phyloP scores from a whole-genome alignment of 805 yeast species.

The Saccharomycopsis babjevae region DNA sequence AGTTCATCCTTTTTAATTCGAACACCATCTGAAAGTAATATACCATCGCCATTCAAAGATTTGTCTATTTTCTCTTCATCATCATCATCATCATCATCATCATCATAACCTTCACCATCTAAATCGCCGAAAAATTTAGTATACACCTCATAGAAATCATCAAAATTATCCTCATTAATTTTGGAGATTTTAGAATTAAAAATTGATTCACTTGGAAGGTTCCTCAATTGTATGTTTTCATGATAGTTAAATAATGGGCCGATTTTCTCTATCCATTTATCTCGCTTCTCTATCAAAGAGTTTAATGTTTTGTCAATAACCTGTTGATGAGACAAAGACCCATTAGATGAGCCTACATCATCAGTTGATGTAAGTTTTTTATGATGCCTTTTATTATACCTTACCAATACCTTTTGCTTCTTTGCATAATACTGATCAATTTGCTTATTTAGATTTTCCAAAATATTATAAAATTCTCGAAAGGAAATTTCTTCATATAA shows the following conservation, averaged over 20 bases:
- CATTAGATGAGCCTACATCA: constrained; percentile 23
- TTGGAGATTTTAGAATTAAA: constrained; percentile 30
- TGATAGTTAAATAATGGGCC: constrained; percentile 71
- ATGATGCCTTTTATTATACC: constrained; percentile 46
- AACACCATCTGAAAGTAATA: constrained; percentile 17
- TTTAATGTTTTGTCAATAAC: constrained; percentile 71
- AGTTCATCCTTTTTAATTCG: constrained; percentile 13
- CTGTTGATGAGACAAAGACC: constrained; percentile 38
- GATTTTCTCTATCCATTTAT: constrained; percentile 79
- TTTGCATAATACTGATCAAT: constrained; percentile 89
- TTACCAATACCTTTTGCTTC: constrained; percentile 65
- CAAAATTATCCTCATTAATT: constrained; percentile 16
- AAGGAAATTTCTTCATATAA: constrained; percentile 87
- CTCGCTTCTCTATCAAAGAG: constrained; percentile 74
- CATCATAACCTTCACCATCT: constrained; percentile 22
- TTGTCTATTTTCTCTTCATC: constrained; percentile 29
- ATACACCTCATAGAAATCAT: constrained; percentile 16
- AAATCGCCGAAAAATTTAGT: constrained; percentile 21
- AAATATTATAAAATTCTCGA: constrained; percentile 83
- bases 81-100: constrained; percentile 33
- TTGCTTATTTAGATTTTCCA: constrained; percentile 93
- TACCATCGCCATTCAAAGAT: constrained; percentile 19
- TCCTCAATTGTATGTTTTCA: constrained; percentile 47
- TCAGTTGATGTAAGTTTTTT: constrained; percentile 24
- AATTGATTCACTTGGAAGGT: constrained; percentile 57